Evolutionary conservation across 2,329 filamentous ascomycete genomes (phyloP), one percentile per base, ranked within the genome.

Genomic region (Hortaea werneckii): DNA sequence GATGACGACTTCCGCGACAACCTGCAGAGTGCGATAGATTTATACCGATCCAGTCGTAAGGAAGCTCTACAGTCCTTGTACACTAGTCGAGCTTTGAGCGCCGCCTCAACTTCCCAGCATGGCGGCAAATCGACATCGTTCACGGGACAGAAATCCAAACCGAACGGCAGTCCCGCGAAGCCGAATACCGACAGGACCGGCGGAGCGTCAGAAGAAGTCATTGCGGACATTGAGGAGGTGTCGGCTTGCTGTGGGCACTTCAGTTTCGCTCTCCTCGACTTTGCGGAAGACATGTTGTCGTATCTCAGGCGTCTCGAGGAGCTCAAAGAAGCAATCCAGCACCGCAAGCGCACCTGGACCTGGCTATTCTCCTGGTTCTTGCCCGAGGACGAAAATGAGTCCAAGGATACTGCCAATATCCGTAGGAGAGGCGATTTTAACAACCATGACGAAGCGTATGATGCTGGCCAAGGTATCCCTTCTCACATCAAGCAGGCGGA

Each of bases 191-290:
- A 39, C 10, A 26, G 8, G 28, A 30, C 43, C 7, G n/a, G 9
- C 8, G n/a, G 32, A 9, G 32, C 32, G 32, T 4, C 37, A n/a
- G 51, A 87, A 43, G 83, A 84, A 50, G 76, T 90, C 6, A 83
- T 94, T 60, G 92, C 90, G 2, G 92, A 96, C 63, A 88, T 95
- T 47, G 92, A 98, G 63, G 92, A 98, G 65, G 89, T 96, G 8
- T 89, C 90, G 37, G 90, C 92, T n/a, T 94, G 89, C 46, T 98
- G 92, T 59, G 90, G 92, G 0, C 89, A 96, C 65, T 98, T 96
- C 61, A 90, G 86, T 60, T 95, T 92, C 62, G 94, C 85, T 38
- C 72, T 98, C 27, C 79, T 92, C 51, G 85, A 92, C 54, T 90
- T 96, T 59, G 89, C 87, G 0, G 86, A 94, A 60, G 88, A 95